Conservation (phyloP, 2,329 filamentous ascomycete genomes). For the Xylaria arbuscula region DNA sequence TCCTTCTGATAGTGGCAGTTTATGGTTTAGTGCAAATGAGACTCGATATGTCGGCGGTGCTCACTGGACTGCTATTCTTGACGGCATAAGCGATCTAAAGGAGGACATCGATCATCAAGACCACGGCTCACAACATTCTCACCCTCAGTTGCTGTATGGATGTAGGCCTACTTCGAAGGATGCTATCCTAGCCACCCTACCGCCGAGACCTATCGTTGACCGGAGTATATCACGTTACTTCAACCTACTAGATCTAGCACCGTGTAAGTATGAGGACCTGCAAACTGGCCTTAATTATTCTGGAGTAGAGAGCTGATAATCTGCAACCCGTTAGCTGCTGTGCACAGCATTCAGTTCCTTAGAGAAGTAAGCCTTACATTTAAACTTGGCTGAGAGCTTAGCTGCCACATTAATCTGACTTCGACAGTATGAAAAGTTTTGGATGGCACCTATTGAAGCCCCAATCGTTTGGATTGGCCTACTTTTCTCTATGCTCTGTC, state of each 20-base stretch:
- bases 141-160: conserved; percentile 16
- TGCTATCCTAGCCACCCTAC: conserved; percentile 45
- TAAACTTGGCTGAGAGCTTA: background rate
- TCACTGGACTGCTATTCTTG: conserved; percentile 33
- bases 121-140: background rate
- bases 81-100: conserved; percentile 26
- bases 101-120: conserved; percentile 19
- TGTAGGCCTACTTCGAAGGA: conserved; percentile 34
- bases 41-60: conserved; percentile 18
- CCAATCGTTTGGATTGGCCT: conserved; percentile 64
- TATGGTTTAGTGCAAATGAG: conserved; percentile 17
- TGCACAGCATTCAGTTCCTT: conserved; percentile 63
- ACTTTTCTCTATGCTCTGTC: conserved; percentile 65
- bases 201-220: conserved; percentile 44
- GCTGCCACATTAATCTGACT: conserved; percentile 59
- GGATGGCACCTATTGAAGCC: conserved; percentile 54
- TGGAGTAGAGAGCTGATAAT: conserved; percentile 1
- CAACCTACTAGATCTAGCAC: conserved; percentile 43
- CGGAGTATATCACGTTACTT: conserved; percentile 45
- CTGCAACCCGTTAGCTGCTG: conserved; percentile 43
- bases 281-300: background rate
- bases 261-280: conserved; percentile 44
- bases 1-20: conserved; percentile 23
- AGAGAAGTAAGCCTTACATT: conserved; percentile 43
- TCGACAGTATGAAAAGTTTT: conserved; percentile 53